Base-by-base conservation (phyloP, 2,329 filamentous ascomycete genomes). In the Colletotrichum kahawae region DNA sequence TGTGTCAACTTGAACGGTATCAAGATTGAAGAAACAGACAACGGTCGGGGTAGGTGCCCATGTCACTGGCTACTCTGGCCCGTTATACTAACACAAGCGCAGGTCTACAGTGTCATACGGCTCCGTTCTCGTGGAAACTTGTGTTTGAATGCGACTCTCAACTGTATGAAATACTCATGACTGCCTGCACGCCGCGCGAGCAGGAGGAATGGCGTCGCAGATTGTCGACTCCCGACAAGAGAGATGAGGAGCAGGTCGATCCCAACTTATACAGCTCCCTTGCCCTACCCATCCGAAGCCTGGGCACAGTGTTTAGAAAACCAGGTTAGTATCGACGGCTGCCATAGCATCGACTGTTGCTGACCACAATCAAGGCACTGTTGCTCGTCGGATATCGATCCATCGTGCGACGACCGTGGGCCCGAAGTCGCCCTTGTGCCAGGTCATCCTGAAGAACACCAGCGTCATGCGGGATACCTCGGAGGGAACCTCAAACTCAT, bases 111-210 rank as follows among this genome's bases (percentile, higher is more conserved):
- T 98, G 95, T 80, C 93, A 97, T 77, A 95, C 94, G 4, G 94
- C 95, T 1, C 92, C 94, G 1, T 95, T 95, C 82, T 97, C 95
- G 2, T 98, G 96, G 96, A 99, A 98, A 82, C 80, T 98, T 13
- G 89, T 95, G 4, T 98, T 98, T 80, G 93, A 97, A 81, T 91
- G 91, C 77, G 89, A 93, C 71, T 91, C 94, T 78, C 92, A 94
- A 75, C 87, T 96, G 68, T 96, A 95, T 81, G 96, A 98, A 83
- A 85, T 98, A 18, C 92, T 98, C 54, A 89, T 98, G 85, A 97
- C 94, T 78, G 96, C 95, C 43, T 98, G 95, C 79, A 96, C 94
- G 2, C 88, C 92, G 1, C 91, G 90, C 54, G 96, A 99, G 82
- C 95, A 97, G 79, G 86, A 90, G 60, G 92, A 93, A 79, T 99